phyloP scores from a whole-genome alignment of 1,284 basidiomycete genomes.

The Ustilago tritici region DNA sequence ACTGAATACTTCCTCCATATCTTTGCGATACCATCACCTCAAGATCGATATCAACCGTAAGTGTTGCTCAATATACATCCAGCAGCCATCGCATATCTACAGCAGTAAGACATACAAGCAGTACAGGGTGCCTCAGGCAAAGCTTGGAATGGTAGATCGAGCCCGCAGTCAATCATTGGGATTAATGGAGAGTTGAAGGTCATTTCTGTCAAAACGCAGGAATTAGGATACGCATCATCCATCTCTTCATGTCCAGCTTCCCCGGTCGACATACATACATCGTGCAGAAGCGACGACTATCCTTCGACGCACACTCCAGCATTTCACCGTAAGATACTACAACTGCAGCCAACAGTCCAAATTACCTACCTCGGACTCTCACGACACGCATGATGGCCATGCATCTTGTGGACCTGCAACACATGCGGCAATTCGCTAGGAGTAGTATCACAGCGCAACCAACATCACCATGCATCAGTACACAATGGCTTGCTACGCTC shows the following conservation, averaged over 20 bases:
- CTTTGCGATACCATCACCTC: constrained; percentile 50
- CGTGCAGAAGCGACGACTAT: too few species aligned
- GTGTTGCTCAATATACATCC: constrained; percentile 14
- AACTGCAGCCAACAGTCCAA: not conserved
- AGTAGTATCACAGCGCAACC: not conserved
- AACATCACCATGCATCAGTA: not conserved
- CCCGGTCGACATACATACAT: not conserved
- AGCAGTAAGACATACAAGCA: constrained; percentile 6
- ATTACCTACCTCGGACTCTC: not conserved
- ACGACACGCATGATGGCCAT: not conserved
- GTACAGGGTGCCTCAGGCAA: not conserved
- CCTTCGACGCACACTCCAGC: not conserved
- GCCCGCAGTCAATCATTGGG: too few species aligned
- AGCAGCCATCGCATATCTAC: constrained; percentile 14
- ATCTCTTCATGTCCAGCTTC: not conserved
- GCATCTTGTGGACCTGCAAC: not conserved
- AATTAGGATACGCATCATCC: not conserved
- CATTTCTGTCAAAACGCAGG: too few species aligned
- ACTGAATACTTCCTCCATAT: constrained; percentile 22
- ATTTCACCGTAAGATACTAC: not conserved
- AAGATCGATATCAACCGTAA: constrained; percentile 56
- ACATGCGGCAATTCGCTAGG: not conserved
- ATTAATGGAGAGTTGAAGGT: too few species aligned
- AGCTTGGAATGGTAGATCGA: not conserved
- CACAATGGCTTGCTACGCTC: not conserved